phyloP scores from a whole-genome alignment of 306 rosid genomes.

The Cucumis melo region DNA sequence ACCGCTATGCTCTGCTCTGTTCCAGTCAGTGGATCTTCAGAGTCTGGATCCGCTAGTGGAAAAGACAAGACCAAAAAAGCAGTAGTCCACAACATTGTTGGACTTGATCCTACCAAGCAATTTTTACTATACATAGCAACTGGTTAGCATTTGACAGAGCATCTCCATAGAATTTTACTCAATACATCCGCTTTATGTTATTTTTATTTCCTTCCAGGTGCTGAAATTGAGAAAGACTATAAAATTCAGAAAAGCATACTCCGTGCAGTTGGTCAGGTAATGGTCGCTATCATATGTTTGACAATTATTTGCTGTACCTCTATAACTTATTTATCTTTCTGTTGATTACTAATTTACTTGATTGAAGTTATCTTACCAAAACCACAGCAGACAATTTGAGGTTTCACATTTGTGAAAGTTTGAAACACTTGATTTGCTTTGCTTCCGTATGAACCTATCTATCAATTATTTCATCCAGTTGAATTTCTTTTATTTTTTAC shows the following conservation, averaged over 20 bases:
- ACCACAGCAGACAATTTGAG: neutral
- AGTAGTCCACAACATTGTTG: conserved; percentile 65
- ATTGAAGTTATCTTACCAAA: neutral
- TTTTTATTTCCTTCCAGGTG: conserved; percentile 38
- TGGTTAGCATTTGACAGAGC: conserved; percentile 33
- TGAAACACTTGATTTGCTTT: neutral
- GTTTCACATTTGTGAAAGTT: neutral
- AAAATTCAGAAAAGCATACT: conserved; percentile 78
- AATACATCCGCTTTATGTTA: conserved; percentile 11
- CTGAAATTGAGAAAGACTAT: conserved; percentile 76
- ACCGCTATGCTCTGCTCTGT: conserved; percentile 87
- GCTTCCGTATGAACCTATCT: neutral
- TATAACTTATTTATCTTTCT: neutral
- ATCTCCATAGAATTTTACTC: neutral
- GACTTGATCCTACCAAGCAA: conserved; percentile 80
- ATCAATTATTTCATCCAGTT: neutral
- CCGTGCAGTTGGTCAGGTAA: conserved; percentile 81
- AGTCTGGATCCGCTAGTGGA: conserved; percentile 73
- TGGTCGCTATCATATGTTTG: neutral
- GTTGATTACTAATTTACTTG: neutral
- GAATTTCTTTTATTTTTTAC: neutral
- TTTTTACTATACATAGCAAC: conserved; percentile 78
- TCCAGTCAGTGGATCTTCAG: conserved; percentile 78
- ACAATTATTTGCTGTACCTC: neutral
- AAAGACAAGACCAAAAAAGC: conserved; percentile 88